Base-by-base conservation (phyloP, 1,284 basidiomycete genomes). In the Pyrrhoderma lamaoense region DNA sequence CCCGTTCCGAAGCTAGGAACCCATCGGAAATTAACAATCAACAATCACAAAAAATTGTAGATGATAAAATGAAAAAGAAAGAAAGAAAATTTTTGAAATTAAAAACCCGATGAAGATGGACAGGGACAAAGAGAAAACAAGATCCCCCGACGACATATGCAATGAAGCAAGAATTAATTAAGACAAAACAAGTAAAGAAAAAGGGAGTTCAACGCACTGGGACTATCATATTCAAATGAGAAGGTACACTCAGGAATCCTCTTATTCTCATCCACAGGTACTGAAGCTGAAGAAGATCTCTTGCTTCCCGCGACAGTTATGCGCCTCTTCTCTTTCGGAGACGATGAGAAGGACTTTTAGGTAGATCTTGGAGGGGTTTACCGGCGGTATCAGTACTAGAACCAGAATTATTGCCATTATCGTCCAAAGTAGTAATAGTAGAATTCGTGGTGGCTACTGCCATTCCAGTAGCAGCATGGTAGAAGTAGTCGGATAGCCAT, bases 1-100 rank as follows among this genome's bases (percentile, higher is more conserved):
- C 72, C 45, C 85, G 79, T 55, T 86, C 80, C 52, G 82, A 79
- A 49, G 84, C 86, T 89, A 65, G 54, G 42, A n/a, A n/a, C n/a
- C n/a, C n/a, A n/a, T n/a, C 43, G 27, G 49, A 54, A 25, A 56
- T 40, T 49, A 39, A 48, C 38, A n/a, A n/a, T 37, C 46, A 37
- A 51, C n/a, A n/a, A n/a, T n/a, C n/a, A n/a, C n/a, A n/a, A n/a
- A n/a, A n/a, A n/a, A n/a, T n/a, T n/a, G n/a, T n/a, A n/a, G n/a
- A n/a, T n/a, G n/a, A n/a, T 44, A 40, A 42, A 49, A n/a, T 22
- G 49, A 21, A 19, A 44, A 25, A 23, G 35, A 37, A 11, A 37
- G 35, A 37, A 11, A 37, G n/a, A 22, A 45, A 45, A 38, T 47
- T 38, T 47, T n/a, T n/a, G n/a, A n/a, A n/a, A n/a, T n/a, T n/a